Conservation (phyloP, 1,284 basidiomycete species). For the Ustilago trichophora region DNA sequence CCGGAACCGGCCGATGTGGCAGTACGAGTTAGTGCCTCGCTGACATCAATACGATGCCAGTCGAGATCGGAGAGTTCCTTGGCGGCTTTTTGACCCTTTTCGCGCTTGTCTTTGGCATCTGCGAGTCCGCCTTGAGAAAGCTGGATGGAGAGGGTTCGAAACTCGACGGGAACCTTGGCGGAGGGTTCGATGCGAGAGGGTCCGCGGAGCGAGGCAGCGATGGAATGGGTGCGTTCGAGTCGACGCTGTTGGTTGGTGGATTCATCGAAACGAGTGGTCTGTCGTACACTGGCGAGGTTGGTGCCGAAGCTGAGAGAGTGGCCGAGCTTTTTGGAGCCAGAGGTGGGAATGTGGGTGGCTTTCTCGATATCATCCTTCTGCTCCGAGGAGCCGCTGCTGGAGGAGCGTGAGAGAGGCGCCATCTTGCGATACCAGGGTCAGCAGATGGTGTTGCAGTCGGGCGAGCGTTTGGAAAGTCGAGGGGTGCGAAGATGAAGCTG, state of each 20-base stretch:
- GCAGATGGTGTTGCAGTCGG: no score
- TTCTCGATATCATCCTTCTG: conserved; percentile 16
- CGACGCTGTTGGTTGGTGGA: conserved; percentile 3
- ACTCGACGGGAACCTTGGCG: conserved; percentile 50
- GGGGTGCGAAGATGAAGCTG: no score
- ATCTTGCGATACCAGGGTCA: no score
- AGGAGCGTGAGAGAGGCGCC: conserved; percentile 5
- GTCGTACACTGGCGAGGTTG: conserved; percentile 4
- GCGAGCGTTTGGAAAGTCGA: no score
- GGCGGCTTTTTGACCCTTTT: conserved; percentile 11
- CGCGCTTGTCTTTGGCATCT: conserved; percentile 20
- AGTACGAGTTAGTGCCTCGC: conserved; percentile 71
- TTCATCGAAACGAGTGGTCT: conserved; percentile 20
- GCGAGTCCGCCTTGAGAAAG: conserved; percentile 48
- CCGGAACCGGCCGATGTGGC: conserved; percentile 69
- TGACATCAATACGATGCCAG: conserved; percentile 71
- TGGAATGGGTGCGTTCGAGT: conserved; percentile 35
- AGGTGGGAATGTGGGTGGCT: not conserved
- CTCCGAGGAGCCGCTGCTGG: conserved; percentile 3
- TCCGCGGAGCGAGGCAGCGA: conserved; percentile 17
- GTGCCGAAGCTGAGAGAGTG: conserved; percentile 8
- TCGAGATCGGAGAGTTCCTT: conserved; percentile 67
- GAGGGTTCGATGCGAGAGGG: conserved; percentile 27
- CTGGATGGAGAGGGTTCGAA: conserved; percentile 54
- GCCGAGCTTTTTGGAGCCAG: conserved; percentile 3